Percentiles rank a stretch among this genome's conserved stretches.
These are phyloP conservation scores for Jacaranda copaia DNA, from an alignment of 257 asterid species.

Conservation along the genomic window DNA sequence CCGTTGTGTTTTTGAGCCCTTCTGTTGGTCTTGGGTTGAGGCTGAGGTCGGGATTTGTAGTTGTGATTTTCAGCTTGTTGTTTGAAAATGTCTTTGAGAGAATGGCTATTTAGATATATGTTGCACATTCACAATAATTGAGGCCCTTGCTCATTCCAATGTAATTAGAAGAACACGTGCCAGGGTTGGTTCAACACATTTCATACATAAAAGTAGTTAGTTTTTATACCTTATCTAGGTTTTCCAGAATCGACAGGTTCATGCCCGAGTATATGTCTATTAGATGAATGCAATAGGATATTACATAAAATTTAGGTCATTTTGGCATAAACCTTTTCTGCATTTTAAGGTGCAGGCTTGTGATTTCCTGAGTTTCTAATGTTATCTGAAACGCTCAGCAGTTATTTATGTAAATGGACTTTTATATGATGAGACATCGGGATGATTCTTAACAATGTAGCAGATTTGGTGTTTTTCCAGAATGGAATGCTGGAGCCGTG, in stretches of 20 bases:
- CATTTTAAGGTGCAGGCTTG: background rate
- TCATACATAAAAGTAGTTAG: background rate
- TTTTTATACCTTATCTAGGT: slow-evolving; percentile 10
- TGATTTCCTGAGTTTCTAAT: background rate
- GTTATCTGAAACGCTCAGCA: slow-evolving; percentile 2
- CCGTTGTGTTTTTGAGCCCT: background rate
- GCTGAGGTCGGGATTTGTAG: background rate
- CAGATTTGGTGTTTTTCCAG: slow-evolving; percentile 99
- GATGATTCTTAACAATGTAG: slow-evolving; percentile 70
- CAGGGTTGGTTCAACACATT: background rate
- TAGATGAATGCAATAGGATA: background rate
- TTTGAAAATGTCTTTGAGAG: background rate
- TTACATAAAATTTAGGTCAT: background rate
- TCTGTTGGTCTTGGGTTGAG: background rate
- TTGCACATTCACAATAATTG: background rate
- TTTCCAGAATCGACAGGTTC: background rate
- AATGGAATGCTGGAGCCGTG: slow-evolving; percentile 99
- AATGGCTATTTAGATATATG: background rate
- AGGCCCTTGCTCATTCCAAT: background rate
- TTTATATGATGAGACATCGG: slow-evolving; percentile 17
- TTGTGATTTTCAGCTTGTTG: slow-evolving; percentile 15
- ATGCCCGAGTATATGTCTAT: background rate
- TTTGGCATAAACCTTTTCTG: background rate
- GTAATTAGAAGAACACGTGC: too few relatives aligned
- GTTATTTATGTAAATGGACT: background rate